Base-by-base conservation (phyloP, 371 early-diverging fungal species). In the Mortierella sp. region DNA sequence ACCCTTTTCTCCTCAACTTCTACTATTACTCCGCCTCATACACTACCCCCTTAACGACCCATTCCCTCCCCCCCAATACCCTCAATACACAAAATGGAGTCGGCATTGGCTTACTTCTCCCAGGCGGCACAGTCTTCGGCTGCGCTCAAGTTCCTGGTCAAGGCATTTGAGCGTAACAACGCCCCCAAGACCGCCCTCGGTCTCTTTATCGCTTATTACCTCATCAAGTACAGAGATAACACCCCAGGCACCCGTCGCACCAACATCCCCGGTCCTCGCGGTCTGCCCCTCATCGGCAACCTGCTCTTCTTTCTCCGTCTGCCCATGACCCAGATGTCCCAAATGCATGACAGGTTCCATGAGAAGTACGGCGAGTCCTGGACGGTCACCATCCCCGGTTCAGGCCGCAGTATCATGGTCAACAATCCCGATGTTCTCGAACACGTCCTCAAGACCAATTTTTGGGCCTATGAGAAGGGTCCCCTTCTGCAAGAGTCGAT, bases 391-490 rank as follows among this genome's bases (percentile, higher is more conserved):
- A 52, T 86, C 38, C 34, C 75, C 2, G 80, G 78, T 1, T 44
- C 80, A 1, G 87, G 87, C 16, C 71, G 87, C 1, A 47, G 47
- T 31, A 75, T 86, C 52, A 77, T 82, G 80, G 78, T 79, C 57
- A 86, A 82, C 70, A 80, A 83, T 21, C 88, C 88, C 14, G 79
- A 68, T 9, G 74, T 34, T 19, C 28, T 89, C n/a, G 89, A 89
- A 52, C 83, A 88, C 34, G 81, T 89, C 6, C 82, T 89, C 50
- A 89, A 89, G 76, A 86, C 80, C 47, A 91, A 93, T 80, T 93
- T 93, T 82, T 89, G 91, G 81, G 91, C 92, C n/a, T 94, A 92
- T 58, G 83, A 89, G 55, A 94, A 94, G 76, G 93, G 92, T 0
- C 90, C 91, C 2, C 54, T 79, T 48, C 76, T 92, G 50, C 83